Percentiles rank a stretch among this genome's conserved stretches.
phyloP scores from a whole-genome alignment of 371 early-diverging fungal species.

The Mucor velutinosus region DNA sequence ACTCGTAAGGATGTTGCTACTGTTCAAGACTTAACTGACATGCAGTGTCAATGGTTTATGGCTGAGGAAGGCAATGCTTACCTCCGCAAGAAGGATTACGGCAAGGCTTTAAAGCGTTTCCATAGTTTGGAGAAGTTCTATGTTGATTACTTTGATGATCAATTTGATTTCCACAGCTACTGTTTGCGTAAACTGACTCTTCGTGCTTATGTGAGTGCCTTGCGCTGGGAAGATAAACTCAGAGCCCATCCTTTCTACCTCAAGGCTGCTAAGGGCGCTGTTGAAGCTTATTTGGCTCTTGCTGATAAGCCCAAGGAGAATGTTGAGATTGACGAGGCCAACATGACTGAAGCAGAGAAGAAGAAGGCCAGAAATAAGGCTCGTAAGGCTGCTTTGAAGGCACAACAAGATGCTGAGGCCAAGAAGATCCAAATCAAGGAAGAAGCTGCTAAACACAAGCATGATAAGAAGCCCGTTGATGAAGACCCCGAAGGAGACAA shows the following conservation, averaged over 20 bases:
- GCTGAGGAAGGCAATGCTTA: constrained; percentile 76
- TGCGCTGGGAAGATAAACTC: constrained; percentile 79
- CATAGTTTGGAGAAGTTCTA: constrained; percentile 85
- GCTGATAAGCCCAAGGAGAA: constrained; percentile 61
- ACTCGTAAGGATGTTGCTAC: constrained; percentile 80
- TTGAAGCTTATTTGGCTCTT: constrained; percentile 69
- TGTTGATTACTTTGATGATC: constrained; percentile 86
- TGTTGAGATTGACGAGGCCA: constrained; percentile 45
- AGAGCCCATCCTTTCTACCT: constrained; percentile 73
- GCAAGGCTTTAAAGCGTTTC: constrained; percentile 85
- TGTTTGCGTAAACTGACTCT: constrained; percentile 89
- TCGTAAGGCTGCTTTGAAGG: constrained; percentile 56
- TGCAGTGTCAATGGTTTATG: constrained; percentile 92
- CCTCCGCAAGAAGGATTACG: constrained; percentile 68
- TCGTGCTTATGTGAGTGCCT: constrained; percentile 79
- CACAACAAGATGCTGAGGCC: constrained; percentile 44
- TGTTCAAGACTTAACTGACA: constrained; percentile 82
- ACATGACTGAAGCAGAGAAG: constrained; percentile 67
- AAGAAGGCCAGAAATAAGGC: constrained; percentile 63
- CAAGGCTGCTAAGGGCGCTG: constrained; percentile 77
- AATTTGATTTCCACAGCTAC: constrained; percentile 97
- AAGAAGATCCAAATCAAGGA: constrained; percentile 40
- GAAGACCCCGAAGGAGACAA: constrained; percentile 71
- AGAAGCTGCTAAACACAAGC: constrained; percentile 50
- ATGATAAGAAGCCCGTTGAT: constrained; percentile 57